Percentiles rank a stretch among this genome's conserved stretches.
Conservation (phyloP, 2,329 filamentous ascomycete species). For the Elsinoe batatas region DNA sequence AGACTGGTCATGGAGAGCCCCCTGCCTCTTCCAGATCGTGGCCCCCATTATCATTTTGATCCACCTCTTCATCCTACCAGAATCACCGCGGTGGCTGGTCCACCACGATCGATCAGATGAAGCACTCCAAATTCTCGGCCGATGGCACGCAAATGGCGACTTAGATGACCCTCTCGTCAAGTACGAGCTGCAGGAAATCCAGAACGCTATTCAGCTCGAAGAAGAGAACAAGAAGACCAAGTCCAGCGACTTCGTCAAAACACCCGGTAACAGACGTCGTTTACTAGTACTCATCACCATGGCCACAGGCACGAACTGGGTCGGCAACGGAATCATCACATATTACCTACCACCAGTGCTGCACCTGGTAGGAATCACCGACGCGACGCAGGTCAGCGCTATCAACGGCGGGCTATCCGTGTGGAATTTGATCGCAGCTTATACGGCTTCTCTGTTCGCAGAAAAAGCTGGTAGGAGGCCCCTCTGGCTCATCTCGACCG, state of each 20-base stretch:
- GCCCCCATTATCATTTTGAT: conserved; percentile 33
- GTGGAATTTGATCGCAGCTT: conserved; percentile 46
- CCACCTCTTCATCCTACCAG: conserved; percentile 54
- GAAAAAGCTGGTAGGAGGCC: conserved; percentile 25
- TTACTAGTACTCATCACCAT: conserved; percentile 41
- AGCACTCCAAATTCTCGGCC: conserved; percentile 49
- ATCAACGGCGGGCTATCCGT: conserved; percentile 48
- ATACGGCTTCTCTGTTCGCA: conserved; percentile 34
- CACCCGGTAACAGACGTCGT: conserved; percentile 43
- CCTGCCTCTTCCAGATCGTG: conserved; percentile 40
- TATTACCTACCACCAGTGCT: conserved; percentile 27
- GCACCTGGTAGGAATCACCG: conserved; percentile 23
- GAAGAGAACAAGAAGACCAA: conserved; percentile 29
- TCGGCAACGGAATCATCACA: conserved; percentile 40
- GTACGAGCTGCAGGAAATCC: conserved; percentile 58
- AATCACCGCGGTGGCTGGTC: conserved; percentile 57
- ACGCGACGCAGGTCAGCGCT: conserved; percentile 24
- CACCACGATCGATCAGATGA: conserved; percentile 53
- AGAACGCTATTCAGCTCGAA: conserved; percentile 52
- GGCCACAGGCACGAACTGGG: conserved; percentile 47
- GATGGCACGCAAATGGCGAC: conserved; percentile 54
- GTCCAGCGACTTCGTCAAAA: conserved; percentile 51
- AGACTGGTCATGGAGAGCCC: conserved; percentile 43
- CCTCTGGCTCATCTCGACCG: conserved; percentile 25
- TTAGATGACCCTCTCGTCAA: conserved; percentile 51